A percentile compares a stretch with the other conserved stretches of the same genome.
Conservation (phyloP, 2,329 filamentous ascomycete species). For the Aureobasidium sp. region DNA sequence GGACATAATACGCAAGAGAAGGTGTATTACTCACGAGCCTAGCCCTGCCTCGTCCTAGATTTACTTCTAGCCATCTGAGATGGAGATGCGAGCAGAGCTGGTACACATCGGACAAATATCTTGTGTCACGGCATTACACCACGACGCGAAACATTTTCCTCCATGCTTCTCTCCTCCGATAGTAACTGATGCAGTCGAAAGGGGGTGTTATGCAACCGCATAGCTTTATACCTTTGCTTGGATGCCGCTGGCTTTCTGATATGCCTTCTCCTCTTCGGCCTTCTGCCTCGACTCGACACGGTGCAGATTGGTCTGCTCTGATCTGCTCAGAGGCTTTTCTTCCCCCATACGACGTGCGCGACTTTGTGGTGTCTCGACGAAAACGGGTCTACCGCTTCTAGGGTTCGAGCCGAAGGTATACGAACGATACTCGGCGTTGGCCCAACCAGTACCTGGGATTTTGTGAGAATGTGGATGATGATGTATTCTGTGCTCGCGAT, state of each 20-base stretch:
- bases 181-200: not conserved
- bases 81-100: no score
- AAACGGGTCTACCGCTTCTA: conserved; percentile 32
- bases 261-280: conserved; percentile 14
- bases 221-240: conserved; percentile 20
- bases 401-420: conserved; percentile 34
- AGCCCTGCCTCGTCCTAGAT: not conserved
- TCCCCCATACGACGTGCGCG: conserved; percentile 21
- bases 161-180: not conserved
- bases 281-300: conserved; percentile 18
- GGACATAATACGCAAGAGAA: conserved; percentile 1
- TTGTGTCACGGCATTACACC: not conserved
- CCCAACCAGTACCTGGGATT: conserved; percentile 60
- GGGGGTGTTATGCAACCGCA: not conserved
- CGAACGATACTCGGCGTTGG: conserved; percentile 64
- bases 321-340: conserved; percentile 28
- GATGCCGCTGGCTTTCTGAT: conserved; percentile 16
- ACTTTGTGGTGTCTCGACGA: conserved; percentile 38
- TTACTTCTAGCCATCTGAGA: not conserved
- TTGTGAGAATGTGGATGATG: conserved; percentile 12
- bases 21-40: conserved; percentile 11
- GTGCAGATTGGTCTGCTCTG: conserved; percentile 29
- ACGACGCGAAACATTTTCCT: not conserved
- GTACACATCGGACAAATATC: not conserved
- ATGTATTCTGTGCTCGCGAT: not conserved